Evolutionary conservation across 1,284 basidiomycete species (phyloP), one percentile per base, ranked within the genome.

Genomic region (Xerocomus minutiporus): DNA sequence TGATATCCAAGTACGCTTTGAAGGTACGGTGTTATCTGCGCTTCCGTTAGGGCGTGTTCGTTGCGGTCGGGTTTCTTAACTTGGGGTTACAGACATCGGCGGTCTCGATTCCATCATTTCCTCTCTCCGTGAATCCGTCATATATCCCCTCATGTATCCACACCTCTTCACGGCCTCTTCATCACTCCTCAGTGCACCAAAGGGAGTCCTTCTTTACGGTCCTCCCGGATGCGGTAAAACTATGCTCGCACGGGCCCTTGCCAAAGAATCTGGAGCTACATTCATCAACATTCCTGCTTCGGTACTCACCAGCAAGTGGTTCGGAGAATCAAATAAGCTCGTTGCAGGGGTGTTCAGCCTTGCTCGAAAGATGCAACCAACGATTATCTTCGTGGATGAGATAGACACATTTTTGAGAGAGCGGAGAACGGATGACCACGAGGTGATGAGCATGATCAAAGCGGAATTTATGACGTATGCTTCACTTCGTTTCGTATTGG

Each of bases 391-490:
- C 51, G 86, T 99, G 53, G 97, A 99, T 65, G 97, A 99, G 71
- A 92, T 99, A 42, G 97, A 99, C 63, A 92, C 90, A 8, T 93
- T 99, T 71, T 75, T 99, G 70, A 78, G 96, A 52, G 93, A 97
- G 69, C 78, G 97, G 57, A 81, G 80, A 41, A 82, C 84, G 50
- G 88, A 88, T 11, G 97, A 99, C 65, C 97, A 99, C 71, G 97
- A 99, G 66, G 96, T 95, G 44, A 98, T 94, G 26, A 93, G 88
- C 5, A 98, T 98, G 94, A 97, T 99, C 86, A 99, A 99, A 75
- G 96, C 96, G 1, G 96, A 99, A 68, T 99, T 99, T 69, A 97
- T 99, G 95, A 97, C 93, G 86, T 93, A 71, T 62, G 90, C 75
- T 45, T 49, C 9, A 3, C 3, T 26, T 3, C 3, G n/a, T 20